Base-by-base conservation (phyloP, 352 stramenopile species). In the Pythium grandisporangium region DNA sequence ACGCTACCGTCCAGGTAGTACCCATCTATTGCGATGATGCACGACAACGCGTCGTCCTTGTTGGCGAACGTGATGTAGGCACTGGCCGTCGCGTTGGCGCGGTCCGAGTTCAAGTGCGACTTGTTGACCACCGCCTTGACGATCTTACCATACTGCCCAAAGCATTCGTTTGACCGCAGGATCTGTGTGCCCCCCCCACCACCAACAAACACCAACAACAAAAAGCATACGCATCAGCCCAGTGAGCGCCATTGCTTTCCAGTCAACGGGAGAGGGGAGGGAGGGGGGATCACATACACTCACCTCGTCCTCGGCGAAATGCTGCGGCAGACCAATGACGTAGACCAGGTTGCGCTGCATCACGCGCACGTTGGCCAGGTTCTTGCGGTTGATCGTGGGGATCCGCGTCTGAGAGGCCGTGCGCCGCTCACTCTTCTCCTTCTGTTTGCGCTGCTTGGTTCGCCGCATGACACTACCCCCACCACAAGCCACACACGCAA, bases 261-360 rank as follows among this genome's bases (percentile, higher is more conserved):
- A 4, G 16, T 13, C n/a, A 12, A 6, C 12, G 35, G 5, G 25
- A 23, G n/a, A n/a, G n/a, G n/a, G n/a, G n/a, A n/a, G n/a, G n/a
- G n/a, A n/a, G n/a, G n/a, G n/a, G n/a, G n/a, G n/a, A n/a, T n/a
- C n/a, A n/a, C n/a, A n/a, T n/a, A n/a, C n/a, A 51, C 41, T 21
- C 48, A 85, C 69, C 6, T 88, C 70, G 42, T 96, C 84, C 32
- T 91, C 67, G 2, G 90, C 74, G 33, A 94, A 89, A 27, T 64
- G 70, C 25, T 83, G 63, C 30, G 87, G 83, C 16, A 98, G 61
- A 0, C 92, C 92, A 37, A 97, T 94, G 34, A 96, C 75, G 66
- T 98, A 98, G n/a, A 97, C 90, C 10, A 98, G 53, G 56, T 97
- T 97, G 19, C 85, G 76, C 58, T 97, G 90, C 62, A 98, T 91